A percentile compares a stretch with the other conserved stretches of the same genome.
phyloP scores from a whole-genome alignment of 2,329 filamentous ascomycete species.

The Colletotrichum aenigma region DNA sequence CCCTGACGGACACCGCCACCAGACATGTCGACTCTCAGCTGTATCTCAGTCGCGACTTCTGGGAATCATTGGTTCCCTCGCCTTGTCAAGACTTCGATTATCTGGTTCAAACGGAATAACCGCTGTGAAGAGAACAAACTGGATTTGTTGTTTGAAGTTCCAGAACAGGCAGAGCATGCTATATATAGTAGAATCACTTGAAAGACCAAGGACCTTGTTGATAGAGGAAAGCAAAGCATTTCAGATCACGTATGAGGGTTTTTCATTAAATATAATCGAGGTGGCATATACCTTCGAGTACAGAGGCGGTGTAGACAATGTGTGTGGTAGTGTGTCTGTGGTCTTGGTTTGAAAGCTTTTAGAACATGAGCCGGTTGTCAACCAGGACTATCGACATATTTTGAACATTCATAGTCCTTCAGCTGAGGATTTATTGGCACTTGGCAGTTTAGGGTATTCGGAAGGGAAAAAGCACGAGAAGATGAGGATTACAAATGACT shows the following conservation, averaged over 20 bases:
- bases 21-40: not conserved
- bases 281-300: not conserved
- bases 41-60: not conserved
- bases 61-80: not conserved
- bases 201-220: accelerated
- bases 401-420: too few species aligned
- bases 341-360: not conserved
- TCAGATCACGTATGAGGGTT: accelerated
- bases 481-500: accelerated
- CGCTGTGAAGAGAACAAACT: not conserved
- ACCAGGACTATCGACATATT: not conserved
- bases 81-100: not conserved
- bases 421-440: too few species aligned
- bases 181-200: not conserved
- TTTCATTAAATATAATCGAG: accelerated
- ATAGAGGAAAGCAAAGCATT: not conserved
- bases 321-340: not conserved
- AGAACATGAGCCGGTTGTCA: not conserved
- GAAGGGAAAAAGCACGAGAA: not conserved
- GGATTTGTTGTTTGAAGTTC: not conserved
- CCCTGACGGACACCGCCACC: not conserved
- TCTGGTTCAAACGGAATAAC: accelerated
- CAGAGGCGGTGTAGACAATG: not conserved
- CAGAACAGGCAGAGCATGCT: not conserved
- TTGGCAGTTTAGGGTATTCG: not conserved